Conservation (phyloP, 768 basidiomycete genomes). For the Suillus subaureus region DNA sequence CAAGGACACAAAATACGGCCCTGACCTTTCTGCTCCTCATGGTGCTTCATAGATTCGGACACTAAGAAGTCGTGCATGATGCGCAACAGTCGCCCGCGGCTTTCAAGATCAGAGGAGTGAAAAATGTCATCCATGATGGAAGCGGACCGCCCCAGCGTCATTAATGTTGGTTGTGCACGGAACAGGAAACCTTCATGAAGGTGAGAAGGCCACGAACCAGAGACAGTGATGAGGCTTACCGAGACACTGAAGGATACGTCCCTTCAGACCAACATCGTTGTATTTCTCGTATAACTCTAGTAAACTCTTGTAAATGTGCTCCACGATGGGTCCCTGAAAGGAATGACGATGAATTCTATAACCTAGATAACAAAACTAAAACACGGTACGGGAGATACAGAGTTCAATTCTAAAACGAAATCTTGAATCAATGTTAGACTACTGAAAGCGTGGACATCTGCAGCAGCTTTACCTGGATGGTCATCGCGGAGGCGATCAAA, state of each 20-base stretch:
- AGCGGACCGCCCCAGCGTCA: slow-evolving; percentile 80
- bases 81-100: slow-evolving; percentile 71
- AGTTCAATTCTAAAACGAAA: slow-evolving; percentile 53
- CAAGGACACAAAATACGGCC: background rate
- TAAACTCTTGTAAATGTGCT: slow-evolving; percentile 77
- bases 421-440: slow-evolving; percentile 57
- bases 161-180: slow-evolving; percentile 87
- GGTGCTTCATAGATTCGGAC: slow-evolving; percentile 80
- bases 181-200: slow-evolving; percentile 78
- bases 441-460: background rate
- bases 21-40: slow-evolving; percentile 68
- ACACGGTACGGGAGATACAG: background rate
- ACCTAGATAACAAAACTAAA: slow-evolving; percentile 11
- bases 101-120: slow-evolving; percentile 68
- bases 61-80: slow-evolving; percentile 92
- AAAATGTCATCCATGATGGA: slow-evolving; percentile 92
- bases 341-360: background rate
- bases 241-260: slow-evolving; percentile 82
- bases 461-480: slow-evolving; percentile 50
- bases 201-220: background rate
- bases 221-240: slow-evolving; percentile 49
- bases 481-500: slow-evolving; percentile 77
- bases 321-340: slow-evolving; percentile 67
- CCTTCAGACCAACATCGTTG: slow-evolving; percentile 55
- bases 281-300: slow-evolving; percentile 74